Percentiles rank a stretch among this genome's conserved stretches.
Conservation (phyloP, 768 basidiomycete species). For the Mycena rosella region DNA sequence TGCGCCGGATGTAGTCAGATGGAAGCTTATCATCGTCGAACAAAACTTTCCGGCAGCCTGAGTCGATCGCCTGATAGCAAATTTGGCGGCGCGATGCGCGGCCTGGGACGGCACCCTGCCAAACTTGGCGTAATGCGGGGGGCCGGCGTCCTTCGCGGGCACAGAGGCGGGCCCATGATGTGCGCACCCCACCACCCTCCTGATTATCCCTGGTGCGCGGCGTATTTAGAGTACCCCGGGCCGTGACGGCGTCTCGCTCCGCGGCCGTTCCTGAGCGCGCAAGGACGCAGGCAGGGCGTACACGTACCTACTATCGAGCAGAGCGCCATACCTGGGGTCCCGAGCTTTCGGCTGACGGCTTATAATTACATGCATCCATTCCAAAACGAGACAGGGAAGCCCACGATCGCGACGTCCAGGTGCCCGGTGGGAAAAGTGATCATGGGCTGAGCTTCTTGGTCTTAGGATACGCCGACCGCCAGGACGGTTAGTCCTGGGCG, state of each 20-base stretch:
- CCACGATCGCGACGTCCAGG: conserved; percentile 39
- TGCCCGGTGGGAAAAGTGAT: conserved; percentile 34
- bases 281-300: too few species aligned
- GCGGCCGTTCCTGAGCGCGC: conserved; percentile 26
- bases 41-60: conserved; percentile 18
- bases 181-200: conserved; percentile 53
- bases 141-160: conserved; percentile 27
- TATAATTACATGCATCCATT: neutral
- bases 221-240: conserved; percentile 54
- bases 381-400: conserved; percentile 4
- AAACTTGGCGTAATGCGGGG: neutral
- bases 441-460: conserved; percentile 42
- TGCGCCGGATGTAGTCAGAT: conserved; percentile 7
- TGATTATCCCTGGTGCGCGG: conserved; percentile 53
- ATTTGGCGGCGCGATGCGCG: conserved; percentile 48
- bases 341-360: conserved; percentile 35
- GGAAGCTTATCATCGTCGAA: neutral
- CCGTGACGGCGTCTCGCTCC: conserved; percentile 42
- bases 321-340: conserved; percentile 41
- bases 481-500: conserved; percentile 36
- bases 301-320: conserved; percentile 31
- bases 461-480: conserved; percentile 37
- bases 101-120: conserved; percentile 22
- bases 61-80: conserved; percentile 36
- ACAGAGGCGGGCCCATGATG: conserved; percentile 48